Evolutionary conservation across 2,329 filamentous ascomycete species (phyloP).

Genomic region (Penicillium concentricum): DNA sequence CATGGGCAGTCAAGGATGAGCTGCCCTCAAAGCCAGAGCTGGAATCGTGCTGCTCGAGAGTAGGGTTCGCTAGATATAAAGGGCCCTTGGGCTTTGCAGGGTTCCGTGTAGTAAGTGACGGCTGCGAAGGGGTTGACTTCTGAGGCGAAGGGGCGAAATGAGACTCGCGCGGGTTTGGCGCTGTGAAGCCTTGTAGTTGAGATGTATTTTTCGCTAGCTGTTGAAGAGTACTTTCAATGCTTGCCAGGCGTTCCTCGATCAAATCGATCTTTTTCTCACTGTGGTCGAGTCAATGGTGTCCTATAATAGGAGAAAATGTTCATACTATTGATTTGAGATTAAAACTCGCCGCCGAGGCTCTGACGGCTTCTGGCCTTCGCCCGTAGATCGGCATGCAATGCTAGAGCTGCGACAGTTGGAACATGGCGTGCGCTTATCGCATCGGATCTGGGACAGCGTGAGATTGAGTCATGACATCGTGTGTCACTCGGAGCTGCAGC

Average conservation of each 20-base stretch:
- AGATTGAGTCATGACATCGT: neutral
- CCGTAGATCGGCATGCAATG: conserved; percentile 39
- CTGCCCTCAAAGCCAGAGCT: conserved; percentile 48
- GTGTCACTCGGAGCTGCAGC: neutral
- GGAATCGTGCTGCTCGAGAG: conserved; percentile 30
- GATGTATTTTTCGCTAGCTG: conserved; percentile 21
- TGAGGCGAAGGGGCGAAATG: conserved; percentile 10
- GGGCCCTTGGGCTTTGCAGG: conserved; percentile 5
- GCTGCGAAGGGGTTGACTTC: conserved; percentile 2
- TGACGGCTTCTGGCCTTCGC: conserved; percentile 33
- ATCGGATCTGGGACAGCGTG: conserved; percentile 35
- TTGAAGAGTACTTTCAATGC: conserved; percentile 45
- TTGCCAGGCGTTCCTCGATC: conserved; percentile 51
- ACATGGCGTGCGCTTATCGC: conserved; percentile 44
- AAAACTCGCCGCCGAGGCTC: conserved; percentile 42
- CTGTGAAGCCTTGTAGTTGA: neutral
- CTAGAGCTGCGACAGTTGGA: conserved; percentile 42
- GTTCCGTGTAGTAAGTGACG: conserved; percentile 5
- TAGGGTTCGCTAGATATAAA: conserved; percentile 21
- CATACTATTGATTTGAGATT: conserved; percentile 46
- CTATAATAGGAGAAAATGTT: neutral
- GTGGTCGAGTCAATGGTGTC: neutral
- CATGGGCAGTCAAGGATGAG: conserved; percentile 50
- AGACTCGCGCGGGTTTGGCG: neutral
- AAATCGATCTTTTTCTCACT: conserved; percentile 56